Evolutionary conservation across 176 grass and related monocot genomes (phyloP).

Genomic region (Musa schizocarpa): DNA sequence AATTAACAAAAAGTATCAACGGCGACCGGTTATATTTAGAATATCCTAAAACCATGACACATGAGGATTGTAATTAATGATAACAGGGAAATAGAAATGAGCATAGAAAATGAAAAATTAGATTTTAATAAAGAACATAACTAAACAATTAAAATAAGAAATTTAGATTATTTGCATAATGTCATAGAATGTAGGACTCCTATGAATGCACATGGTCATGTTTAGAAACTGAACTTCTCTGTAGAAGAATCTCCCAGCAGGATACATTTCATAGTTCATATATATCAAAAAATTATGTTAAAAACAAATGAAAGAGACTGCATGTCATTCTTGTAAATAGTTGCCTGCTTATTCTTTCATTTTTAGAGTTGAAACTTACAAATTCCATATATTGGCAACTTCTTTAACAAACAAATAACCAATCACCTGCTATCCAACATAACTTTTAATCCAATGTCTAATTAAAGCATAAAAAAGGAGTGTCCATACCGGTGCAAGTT

Average conservation of each 20-base stretch:
- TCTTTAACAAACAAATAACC: background rate
- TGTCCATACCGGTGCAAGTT: background rate
- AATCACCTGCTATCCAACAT: background rate
- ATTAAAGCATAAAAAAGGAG: background rate
- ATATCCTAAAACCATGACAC: background rate
- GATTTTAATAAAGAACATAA: background rate
- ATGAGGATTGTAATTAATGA: background rate
- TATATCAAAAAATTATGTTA: background rate
- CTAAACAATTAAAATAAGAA: no score
- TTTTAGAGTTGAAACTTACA: background rate
- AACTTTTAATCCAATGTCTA: background rate
- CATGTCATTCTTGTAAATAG: background rate
- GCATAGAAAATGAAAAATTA: background rate
- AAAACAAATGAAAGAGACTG: no score
- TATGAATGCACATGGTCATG: background rate
- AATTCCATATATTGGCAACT: background rate
- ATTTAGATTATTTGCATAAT: background rate
- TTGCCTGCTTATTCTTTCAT: background rate
- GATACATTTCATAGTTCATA: background rate
- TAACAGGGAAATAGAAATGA: background rate
- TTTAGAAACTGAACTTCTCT: background rate
- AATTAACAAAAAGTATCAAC: background rate
- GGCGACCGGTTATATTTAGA: background rate
- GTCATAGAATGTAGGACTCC: background rate
- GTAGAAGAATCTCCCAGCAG: background rate